Evolutionary conservation across 495 filamentous ascomycete genomes (phyloP).

Genomic region (Xylona heveae): DNA sequence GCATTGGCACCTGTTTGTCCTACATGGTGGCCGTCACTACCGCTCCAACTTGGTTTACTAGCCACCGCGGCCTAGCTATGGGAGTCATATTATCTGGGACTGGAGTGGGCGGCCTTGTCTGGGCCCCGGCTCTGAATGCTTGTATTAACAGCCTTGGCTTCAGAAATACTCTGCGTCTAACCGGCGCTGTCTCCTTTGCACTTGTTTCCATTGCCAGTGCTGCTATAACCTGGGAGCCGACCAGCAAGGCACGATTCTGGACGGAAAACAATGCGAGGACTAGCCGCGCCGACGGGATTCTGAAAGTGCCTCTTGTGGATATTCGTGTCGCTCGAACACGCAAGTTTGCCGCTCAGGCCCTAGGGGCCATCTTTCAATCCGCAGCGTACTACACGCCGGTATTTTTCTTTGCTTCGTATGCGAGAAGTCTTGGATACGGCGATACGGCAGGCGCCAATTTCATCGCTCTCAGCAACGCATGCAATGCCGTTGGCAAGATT

Average conservation of each 20-base stretch:
- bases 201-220: constrained; percentile 11
- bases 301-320: constrained; percentile 14
- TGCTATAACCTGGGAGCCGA: constrained; percentile 15
- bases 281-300: constrained; percentile 6
- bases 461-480: constrained; percentile 12
- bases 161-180: constrained; percentile 19
- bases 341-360: constrained; percentile 16
- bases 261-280: constrained; percentile 11
- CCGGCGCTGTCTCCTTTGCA: constrained; percentile 14
- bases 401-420: constrained; percentile 20
- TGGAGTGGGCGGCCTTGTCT: constrained; percentile 16
- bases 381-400: constrained; percentile 21
- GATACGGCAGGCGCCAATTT: constrained; percentile 15
- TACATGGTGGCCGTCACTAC: constrained; percentile 21
- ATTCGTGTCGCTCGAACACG: constrained; percentile 14
- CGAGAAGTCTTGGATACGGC: constrained; percentile 19
- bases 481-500: constrained; percentile 10
- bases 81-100: constrained; percentile 18
- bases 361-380: constrained; percentile 16
- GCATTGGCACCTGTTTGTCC: constrained; percentile 16
- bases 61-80: constrained; percentile 18
- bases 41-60: constrained; percentile 17
- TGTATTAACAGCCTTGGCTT: constrained; percentile 16
- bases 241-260: constrained; percentile 6
- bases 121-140: constrained; percentile 16